These are phyloP conservation scores for Pelargonium cotyledonis DNA, from an alignment of 441 rosid genomes.

Conservation along the genomic window DNA sequence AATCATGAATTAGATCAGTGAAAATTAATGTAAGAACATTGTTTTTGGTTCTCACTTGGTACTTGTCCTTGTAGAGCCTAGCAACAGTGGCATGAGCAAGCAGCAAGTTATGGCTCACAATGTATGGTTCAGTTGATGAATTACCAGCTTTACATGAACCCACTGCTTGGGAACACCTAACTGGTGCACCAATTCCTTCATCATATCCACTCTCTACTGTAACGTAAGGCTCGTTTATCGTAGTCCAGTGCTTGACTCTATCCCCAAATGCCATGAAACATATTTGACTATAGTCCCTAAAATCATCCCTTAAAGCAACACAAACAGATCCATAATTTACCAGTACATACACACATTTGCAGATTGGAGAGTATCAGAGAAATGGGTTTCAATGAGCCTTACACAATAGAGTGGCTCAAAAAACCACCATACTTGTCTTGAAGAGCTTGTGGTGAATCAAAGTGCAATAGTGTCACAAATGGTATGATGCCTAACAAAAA, in stretches of 20 bases:
- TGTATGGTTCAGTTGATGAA: constrained; percentile 36
- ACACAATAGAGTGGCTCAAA: constrained; percentile 29
- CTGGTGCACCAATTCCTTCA: constrained; percentile 23
- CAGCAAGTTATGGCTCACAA: constrained; percentile 27
- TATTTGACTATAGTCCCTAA: constrained; percentile 29
- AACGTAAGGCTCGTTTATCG: constrained; percentile 31
- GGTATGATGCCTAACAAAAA: constrained; percentile 29
- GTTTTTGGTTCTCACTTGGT: constrained; percentile 21
- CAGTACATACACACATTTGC: no score
- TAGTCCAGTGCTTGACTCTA: constrained; percentile 38
- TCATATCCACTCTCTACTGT: constrained; percentile 25
- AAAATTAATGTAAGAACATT: neutral
- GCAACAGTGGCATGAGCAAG: constrained; percentile 39
- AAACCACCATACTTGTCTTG: constrained; percentile 36
- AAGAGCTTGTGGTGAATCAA: constrained; percentile 34
- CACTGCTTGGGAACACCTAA: constrained; percentile 28
- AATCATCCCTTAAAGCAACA: constrained; percentile 29
- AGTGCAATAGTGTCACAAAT: constrained; percentile 34
- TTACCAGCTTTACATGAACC: constrained; percentile 27
- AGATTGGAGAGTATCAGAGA: neutral
- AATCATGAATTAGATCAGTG: no score
- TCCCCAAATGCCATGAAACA: constrained; percentile 34
- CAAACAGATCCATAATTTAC: no score
- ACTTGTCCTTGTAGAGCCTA: constrained; percentile 27
- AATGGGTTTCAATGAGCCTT: no score